Base-by-base conservation (phyloP, 164 flowering plant species). In the Protea cynaroides region DNA sequence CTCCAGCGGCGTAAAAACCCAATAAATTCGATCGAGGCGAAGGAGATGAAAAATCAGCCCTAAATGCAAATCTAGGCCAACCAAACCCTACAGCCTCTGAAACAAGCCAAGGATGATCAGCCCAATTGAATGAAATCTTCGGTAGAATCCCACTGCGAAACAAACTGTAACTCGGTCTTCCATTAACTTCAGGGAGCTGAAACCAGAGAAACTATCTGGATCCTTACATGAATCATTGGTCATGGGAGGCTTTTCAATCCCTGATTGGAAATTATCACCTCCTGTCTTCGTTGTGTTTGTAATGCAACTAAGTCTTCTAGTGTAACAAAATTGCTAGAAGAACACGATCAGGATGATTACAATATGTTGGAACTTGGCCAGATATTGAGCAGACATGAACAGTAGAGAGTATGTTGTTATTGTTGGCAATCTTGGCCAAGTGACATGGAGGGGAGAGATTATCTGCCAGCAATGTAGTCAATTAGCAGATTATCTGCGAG, bases 31-130 rank as follows among this genome's bases (percentile, higher is more conserved):
- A 75, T 63, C 76, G 68, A 5, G 79, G 59, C 2, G 94, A 75
- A 8, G 84, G 69, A 13, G 87, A 76, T 15, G 83, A 65, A 58
- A 14, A 58, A 65, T 59, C 67, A 51, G 52, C 70, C 8, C 77
- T 64, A 67, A 94, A 94, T n/a, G 84, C 92, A 68, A 94, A 91
- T 25, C 86, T 63, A 7, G 93, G 65, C 99, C 97, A 94, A 18
- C 99, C 99, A 37, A 84, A 76, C 62, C 91, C 97, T 18, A 89
- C 93, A 1, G 96, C 97, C 56, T 89, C 99, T 0, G 82, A 76
- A 25, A 85, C 69, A 2, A 89, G 83, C 3, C 81, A 72, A 0
- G 97, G 99, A 58, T 86, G 77, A 67, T 94, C 94, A 12, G 87
- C 71, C 99, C 99, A 94, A 50, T 59, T 77, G 72, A 94, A 94